Conservation (phyloP, 768 basidiomycete genomes). For the Lactarius evosmus region DNA sequence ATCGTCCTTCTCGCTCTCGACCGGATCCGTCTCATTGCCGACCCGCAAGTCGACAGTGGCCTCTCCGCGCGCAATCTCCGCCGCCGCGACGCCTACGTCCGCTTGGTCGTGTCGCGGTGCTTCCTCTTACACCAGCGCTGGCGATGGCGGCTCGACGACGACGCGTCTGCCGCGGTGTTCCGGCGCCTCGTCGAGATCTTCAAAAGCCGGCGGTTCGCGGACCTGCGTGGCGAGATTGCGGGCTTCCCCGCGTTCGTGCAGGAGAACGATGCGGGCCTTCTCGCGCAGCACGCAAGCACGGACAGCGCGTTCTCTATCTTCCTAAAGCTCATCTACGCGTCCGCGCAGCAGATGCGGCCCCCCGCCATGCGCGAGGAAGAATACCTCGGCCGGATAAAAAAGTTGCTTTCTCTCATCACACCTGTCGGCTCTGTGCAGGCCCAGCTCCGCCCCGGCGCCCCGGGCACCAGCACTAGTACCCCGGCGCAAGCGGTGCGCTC, state of each 20-base stretch:
- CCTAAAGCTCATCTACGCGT: constrained; percentile 75
- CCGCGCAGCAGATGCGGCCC: constrained; percentile 40
- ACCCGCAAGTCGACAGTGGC: constrained; percentile 42
- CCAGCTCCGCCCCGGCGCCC: not conserved
- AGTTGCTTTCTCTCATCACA: constrained; percentile 66
- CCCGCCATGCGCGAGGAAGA: constrained; percentile 31
- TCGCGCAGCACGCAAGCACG: constrained; percentile 46
- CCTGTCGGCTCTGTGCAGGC: constrained; percentile 63
- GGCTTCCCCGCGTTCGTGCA: constrained; percentile 75
- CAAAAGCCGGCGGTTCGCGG: constrained; percentile 69
- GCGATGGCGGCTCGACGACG: constrained; percentile 64
- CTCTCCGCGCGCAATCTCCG: constrained; percentile 40
- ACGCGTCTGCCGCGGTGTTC: constrained; percentile 55
- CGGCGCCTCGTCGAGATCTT: constrained; percentile 68
- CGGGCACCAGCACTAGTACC: no score
- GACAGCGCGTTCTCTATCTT: constrained; percentile 81
- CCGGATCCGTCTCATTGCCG: constrained; percentile 53
- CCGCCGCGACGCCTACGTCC: constrained; percentile 69
- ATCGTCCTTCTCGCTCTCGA: constrained; percentile 56
- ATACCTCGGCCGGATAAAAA: constrained; percentile 49
- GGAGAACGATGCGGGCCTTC: constrained; percentile 49
- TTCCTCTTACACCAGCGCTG: constrained; percentile 71
- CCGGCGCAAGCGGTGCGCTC: constrained; percentile 39
- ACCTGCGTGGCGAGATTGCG: constrained; percentile 55
- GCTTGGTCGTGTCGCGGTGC: constrained; percentile 66